phyloP scores from a whole-genome alignment of 2,329 filamentous ascomycete genomes.

The Tolypocladium album region DNA sequence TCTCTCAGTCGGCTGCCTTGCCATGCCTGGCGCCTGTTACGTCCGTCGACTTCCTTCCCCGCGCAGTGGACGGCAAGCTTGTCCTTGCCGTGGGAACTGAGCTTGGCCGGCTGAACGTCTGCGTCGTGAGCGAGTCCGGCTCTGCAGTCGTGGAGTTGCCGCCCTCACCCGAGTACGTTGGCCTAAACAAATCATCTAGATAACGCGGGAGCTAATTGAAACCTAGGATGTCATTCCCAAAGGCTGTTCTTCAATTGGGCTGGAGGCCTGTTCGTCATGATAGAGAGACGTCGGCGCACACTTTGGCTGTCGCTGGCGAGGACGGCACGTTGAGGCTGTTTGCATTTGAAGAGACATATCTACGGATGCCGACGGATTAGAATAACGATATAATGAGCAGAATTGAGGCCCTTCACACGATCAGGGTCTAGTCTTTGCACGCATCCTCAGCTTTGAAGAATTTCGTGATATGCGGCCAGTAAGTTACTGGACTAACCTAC shows the following conservation, averaged over 20 bases:
- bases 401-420: background rate
- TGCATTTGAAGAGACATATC: slow-evolving; percentile 23
- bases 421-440: background rate
- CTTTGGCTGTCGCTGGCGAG: slow-evolving; percentile 47
- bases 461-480: background rate
- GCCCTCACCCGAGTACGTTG: slow-evolving; percentile 27
- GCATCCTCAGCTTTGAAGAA: background rate
- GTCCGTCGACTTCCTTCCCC: slow-evolving; percentile 54
- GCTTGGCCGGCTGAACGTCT: slow-evolving; percentile 34
- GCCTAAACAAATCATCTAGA: no score
- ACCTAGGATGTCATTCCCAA: slow-evolving; percentile 37
- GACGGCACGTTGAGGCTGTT: slow-evolving; percentile 52
- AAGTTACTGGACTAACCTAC: background rate
- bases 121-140: slow-evolving; percentile 26
- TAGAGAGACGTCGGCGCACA: slow-evolving; percentile 16
- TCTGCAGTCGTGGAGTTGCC: slow-evolving; percentile 25
- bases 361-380: slow-evolving; percentile 6
- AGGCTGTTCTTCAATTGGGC: slow-evolving; percentile 53
- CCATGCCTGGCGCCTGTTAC: slow-evolving; percentile 52
- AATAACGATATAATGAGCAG: slow-evolving; percentile 4
- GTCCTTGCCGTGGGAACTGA: slow-evolving; percentile 50
- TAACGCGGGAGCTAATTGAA: slow-evolving; percentile 5
- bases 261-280: slow-evolving; percentile 47
- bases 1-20: slow-evolving; percentile 43
- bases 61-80: slow-evolving; percentile 15